Conservation (phyloP, 148 eudicot genomes). For the Chenopodium quinoa region DNA sequence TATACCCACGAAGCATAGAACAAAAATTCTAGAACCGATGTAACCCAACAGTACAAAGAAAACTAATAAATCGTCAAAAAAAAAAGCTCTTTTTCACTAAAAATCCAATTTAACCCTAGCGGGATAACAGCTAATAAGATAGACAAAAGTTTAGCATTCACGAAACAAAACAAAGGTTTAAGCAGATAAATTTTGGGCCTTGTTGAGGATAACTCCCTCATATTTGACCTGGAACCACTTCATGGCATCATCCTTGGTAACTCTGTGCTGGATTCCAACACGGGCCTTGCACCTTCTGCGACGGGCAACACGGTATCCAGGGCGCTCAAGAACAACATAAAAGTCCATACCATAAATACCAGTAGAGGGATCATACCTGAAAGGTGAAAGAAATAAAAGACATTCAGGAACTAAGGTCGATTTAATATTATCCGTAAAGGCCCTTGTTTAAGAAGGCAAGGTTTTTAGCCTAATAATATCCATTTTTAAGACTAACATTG, state of each 20-base stretch:
- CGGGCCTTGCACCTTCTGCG: constrained; percentile 80
- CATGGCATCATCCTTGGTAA: constrained; percentile 77
- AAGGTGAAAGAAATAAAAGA: background rate
- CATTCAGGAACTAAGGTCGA: background rate
- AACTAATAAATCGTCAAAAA: constrained; percentile 10
- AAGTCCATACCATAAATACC: constrained; percentile 85
- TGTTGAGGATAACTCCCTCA: constrained; percentile 75
- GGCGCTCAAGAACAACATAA: constrained; percentile 66
- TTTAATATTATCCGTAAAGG: background rate
- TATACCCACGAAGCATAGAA: background rate
- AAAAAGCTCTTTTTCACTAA: background rate
- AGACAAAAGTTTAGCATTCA: background rate
- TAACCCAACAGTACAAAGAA: background rate
- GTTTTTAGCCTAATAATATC: too few relatives aligned
- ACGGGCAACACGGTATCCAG: constrained; percentile 75
- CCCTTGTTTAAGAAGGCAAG: too few relatives aligned
- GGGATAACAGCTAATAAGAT: background rate
- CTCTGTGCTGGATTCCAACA: constrained; percentile 78
- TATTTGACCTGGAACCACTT: constrained; percentile 78
- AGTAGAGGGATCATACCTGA: constrained; percentile 75
- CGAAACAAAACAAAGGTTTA: constrained; percentile 12
- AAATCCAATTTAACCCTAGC: background rate
- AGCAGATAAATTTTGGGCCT: constrained; percentile 42
- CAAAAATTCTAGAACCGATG: constrained; percentile 9
- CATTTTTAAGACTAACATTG: too few relatives aligned